Conservation (phyloP, 176 grass and related monocot species). For the Triticum turgidum region DNA sequence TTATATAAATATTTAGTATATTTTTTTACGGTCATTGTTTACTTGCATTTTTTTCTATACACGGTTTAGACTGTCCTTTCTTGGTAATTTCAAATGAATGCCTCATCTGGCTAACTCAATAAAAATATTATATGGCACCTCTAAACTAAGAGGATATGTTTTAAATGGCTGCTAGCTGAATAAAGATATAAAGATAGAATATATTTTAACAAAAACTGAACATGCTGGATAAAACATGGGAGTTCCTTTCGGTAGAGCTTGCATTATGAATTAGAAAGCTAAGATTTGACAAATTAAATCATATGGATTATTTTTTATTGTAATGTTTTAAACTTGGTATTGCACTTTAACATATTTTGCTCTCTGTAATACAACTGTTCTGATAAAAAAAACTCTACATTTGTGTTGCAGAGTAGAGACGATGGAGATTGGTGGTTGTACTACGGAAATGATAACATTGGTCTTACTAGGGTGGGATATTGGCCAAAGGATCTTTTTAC, state of each 20-base stretch:
- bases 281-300: neutral
- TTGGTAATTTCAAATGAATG: neutral
- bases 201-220: neutral
- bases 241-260: neutral
- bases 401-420: neutral
- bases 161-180: neutral
- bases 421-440: slow-evolving; percentile 11
- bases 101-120: too few relatives aligned
- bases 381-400: neutral
- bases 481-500: neutral
- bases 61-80: too few relatives aligned
- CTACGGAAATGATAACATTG: neutral
- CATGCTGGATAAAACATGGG: neutral
- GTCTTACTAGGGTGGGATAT: neutral
- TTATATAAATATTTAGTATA: neutral
- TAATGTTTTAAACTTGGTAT: neutral
- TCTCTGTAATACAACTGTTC: too few relatives aligned
- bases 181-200: neutral
- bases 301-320: neutral
- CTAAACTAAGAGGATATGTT: neutral
- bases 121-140: too few relatives aligned
- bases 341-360: neutral
- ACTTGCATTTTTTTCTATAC: neutral
- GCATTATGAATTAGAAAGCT: neutral
- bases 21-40: neutral